These are phyloP conservation scores for Suillus hirtellus DNA, from an alignment of 768 basidiomycete genomes.

Conservation along the genomic window DNA sequence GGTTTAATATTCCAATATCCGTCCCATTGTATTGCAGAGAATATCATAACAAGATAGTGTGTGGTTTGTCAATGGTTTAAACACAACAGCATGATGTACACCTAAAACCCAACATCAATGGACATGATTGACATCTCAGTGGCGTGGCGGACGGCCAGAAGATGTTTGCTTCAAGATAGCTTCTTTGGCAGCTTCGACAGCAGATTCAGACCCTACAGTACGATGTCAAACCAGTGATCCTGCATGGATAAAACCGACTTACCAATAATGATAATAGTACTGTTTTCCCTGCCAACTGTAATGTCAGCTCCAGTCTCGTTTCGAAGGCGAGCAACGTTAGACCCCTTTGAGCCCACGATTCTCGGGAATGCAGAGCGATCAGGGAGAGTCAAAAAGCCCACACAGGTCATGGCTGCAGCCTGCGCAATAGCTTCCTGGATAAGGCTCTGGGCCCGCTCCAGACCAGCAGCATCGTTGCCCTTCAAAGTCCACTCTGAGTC, in stretches of 20 bases:
- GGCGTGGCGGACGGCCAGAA: constrained; percentile 14
- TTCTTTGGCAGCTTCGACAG: constrained; percentile 72
- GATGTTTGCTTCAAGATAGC: constrained; percentile 66
- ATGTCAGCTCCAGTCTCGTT: constrained; percentile 91
- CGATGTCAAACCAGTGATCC: constrained; percentile 12
- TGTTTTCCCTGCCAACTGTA: constrained; percentile 85
- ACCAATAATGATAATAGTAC: constrained; percentile 87
- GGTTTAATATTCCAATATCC: not conserved
- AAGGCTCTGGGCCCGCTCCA: constrained; percentile 73
- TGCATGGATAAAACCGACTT: constrained; percentile 27
- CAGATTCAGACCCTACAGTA: constrained; percentile 60
- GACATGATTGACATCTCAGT: not conserved
- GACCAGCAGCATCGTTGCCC: constrained; percentile 70
- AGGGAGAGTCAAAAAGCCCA: constrained; percentile 81
- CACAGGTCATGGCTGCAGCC: constrained; percentile 72
- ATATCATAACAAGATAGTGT: constrained; percentile 4
- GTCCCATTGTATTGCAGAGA: constrained; percentile 1
- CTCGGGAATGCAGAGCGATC: constrained; percentile 88
- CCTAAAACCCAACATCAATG: not conserved
- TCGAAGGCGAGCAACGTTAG: constrained; percentile 86
- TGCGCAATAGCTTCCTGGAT: constrained; percentile 70
- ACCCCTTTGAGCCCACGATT: constrained; percentile 90
- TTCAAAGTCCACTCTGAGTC: constrained; percentile 84
- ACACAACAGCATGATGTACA: not conserved
- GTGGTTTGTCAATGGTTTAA: not conserved